Evolutionary conservation across 2,329 filamentous ascomycete species (phyloP).

Genomic region (Pseudogymnoascus sp.): DNA sequence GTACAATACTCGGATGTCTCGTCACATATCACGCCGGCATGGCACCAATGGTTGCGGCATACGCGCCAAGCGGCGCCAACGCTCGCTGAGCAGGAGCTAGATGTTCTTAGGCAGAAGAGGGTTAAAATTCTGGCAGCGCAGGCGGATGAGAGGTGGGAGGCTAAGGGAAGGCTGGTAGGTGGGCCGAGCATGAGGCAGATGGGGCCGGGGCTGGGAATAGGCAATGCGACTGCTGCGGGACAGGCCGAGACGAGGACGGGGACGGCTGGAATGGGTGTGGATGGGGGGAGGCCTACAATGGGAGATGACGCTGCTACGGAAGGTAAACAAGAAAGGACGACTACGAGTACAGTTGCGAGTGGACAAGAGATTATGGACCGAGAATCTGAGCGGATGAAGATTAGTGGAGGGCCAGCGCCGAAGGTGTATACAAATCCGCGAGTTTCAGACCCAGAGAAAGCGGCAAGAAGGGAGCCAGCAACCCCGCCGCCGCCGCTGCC

Average conservation of each 20-base stretch:
- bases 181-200: conserved; percentile 26
- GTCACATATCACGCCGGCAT: conserved; percentile 45
- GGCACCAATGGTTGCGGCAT: conserved; percentile 63
- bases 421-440: conserved; percentile 8
- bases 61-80: conserved; percentile 46
- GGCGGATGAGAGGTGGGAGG: conserved; percentile 56
- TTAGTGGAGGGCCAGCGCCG: not conserved
- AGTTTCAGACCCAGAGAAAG: conserved; percentile 9
- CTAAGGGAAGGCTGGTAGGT: conserved; percentile 44
- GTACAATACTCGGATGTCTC: conserved; percentile 45
- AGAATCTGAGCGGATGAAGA: not conserved
- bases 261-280: not conserved
- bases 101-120: conserved; percentile 43
- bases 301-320: not conserved
- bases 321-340: not conserved
- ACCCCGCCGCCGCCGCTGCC: conserved; percentile 23
- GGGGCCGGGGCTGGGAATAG: conserved; percentile 22
- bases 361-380: conserved; percentile 2
- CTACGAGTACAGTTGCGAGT: not conserved
- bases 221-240: conserved; percentile 11
- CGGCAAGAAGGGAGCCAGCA: conserved; percentile 15
- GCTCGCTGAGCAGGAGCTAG: conserved; percentile 46
- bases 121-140: conserved; percentile 49
- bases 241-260: conserved; percentile 7
- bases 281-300: not conserved